Conservation (phyloP, 441 rosid genomes). For the Eutrema salsugineum region DNA sequence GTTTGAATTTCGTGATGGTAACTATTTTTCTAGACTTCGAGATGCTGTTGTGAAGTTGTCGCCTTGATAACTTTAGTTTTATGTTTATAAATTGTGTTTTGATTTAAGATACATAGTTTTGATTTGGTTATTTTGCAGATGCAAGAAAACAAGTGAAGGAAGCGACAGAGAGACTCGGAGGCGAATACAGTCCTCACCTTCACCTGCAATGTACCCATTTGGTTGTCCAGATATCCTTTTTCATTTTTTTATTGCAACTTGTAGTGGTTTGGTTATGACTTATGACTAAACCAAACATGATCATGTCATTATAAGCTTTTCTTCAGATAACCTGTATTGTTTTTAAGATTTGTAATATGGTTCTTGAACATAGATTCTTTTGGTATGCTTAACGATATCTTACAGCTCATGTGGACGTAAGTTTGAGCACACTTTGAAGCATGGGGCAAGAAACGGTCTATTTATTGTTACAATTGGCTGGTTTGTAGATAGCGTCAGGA, state of each 20-base stretch:
- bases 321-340: background rate
- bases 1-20: background rate
- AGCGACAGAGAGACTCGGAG: conserved; percentile 92
- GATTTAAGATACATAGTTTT: background rate
- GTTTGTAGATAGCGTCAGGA: conserved; percentile 95
- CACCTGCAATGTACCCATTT: conserved; percentile 91
- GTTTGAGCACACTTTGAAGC: conserved; percentile 88
- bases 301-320: background rate
- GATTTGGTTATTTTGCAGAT: conserved; percentile 45
- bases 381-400: conserved; percentile 47
- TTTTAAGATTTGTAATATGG: background rate
- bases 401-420: conserved; percentile 91
- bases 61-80: background rate
- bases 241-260: background rate
- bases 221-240: conserved; percentile 98
- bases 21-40: background rate
- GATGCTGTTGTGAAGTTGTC: background rate
- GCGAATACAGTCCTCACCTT: conserved; percentile 80
- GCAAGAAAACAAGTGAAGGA: conserved; percentile 96
- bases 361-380: background rate
- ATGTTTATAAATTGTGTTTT: background rate
- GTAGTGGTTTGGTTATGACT: background rate
- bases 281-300: background rate
- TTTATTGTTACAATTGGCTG: conserved; percentile 86
- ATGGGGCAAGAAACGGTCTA: conserved; percentile 85